Conservation (phyloP, 2,329 filamentous ascomycete species). For the Aspergillus cejpii region DNA sequence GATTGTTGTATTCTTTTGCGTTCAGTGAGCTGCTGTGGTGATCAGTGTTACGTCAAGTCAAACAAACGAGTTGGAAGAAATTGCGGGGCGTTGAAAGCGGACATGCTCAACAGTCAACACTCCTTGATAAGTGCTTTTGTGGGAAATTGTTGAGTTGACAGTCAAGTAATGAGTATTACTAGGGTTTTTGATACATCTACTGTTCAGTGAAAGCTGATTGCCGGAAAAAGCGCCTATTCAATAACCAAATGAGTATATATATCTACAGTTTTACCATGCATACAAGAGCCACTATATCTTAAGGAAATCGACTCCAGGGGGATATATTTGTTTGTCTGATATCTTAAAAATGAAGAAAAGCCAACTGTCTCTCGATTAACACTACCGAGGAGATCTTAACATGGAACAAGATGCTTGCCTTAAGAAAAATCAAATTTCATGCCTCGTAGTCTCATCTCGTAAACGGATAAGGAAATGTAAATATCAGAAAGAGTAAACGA, state of each 20-base stretch:
- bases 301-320: too few relatives aligned
- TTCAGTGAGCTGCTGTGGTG: constrained; percentile 6
- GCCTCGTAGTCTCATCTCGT: background rate
- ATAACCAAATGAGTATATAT: too few relatives aligned
- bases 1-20: constrained; percentile 13
- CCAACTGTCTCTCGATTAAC: background rate
- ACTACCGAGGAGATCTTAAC: background rate
- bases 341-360: background rate
- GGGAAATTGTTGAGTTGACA: too few relatives aligned
- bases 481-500: background rate
- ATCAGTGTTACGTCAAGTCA: constrained; percentile 15
- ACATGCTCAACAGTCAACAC: background rate
- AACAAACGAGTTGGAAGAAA: constrained; percentile 11
- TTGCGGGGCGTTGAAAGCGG: constrained; percentile 12
- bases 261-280: too few relatives aligned
- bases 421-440: background rate
- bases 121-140: too few relatives aligned
- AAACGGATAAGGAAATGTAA: background rate
- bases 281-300: too few relatives aligned
- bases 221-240: too few relatives aligned
- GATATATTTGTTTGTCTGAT: background rate
- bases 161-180: too few relatives aligned
- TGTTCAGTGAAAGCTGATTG: too few relatives aligned
- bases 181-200: too few relatives aligned
- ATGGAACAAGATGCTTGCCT: background rate